Base-by-base conservation (phyloP, 192 early-diverging fungal species). In the Funneliformis geosporum region DNA sequence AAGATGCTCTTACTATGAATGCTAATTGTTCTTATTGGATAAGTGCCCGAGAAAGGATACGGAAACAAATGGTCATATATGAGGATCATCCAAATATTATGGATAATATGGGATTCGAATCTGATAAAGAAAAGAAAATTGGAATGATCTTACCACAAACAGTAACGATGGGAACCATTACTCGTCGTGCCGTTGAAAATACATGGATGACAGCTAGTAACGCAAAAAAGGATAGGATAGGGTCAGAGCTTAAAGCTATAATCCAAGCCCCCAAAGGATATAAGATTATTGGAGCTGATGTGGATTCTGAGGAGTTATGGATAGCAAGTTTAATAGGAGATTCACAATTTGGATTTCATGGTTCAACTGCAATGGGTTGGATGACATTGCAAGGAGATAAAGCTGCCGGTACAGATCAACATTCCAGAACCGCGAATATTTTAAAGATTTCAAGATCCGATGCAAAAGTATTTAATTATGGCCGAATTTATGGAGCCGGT, bases 351-450 rank as follows among this genome's bases (percentile, higher is more conserved):
- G 88, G 92, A 12, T 92, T 94, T 80, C 96, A 98, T 75, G 98
- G 98, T 8, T 92, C 92, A 0, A 96, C 95, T 1, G 95, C 98
- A 1, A 85, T 99, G 42, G 96, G 98, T 4, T 99, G 96, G 91
- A 98, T 99, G 98, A 99, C 95, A 3, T 84, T 99, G 50, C 96
- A 99, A 82, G 98, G 98, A 0, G 94, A 90, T 3, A 99, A 99
- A 86, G 74, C 90, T 0, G 89, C 88, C 9, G 93, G 91, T 16
- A 97, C 98, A 0, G 98, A 99, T 84, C 78, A 98, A 69, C 98
- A 99, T 81, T 97, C 96, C 2, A 93, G 92, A 76, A 97, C 98
- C 0, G 98, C 95, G 0, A 81, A 86, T 18, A 96, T 99, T 76
- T 76, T 97, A 74, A 94, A 92, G 21, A 97, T 98, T 81, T 88